Conservation (phyloP, 345 rosid species). For the Lepidium didymum region DNA sequence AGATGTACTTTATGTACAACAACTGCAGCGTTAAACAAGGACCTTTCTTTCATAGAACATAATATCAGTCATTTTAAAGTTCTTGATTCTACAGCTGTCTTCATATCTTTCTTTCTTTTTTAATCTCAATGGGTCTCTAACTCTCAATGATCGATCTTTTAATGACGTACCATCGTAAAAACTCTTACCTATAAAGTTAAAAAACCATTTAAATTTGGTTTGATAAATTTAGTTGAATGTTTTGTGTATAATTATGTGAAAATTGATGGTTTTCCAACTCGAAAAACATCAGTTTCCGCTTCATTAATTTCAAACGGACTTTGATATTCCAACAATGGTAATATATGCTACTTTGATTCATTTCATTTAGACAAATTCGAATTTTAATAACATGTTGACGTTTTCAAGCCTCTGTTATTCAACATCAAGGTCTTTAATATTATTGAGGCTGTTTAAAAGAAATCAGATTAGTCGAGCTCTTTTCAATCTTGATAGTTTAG, state of each 20-base stretch:
- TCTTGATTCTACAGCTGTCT: constrained; percentile 20
- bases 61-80: constrained; percentile 23
- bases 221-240: background rate
- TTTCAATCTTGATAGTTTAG: no score
- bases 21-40: background rate
- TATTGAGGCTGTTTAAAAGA: no score
- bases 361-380: background rate
- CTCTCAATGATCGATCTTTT: background rate
- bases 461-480: no score
- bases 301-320: background rate
- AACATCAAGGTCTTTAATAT: no score
- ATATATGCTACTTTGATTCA: background rate
- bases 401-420: no score
- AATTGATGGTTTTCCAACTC: background rate
- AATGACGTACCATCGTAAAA: background rate
- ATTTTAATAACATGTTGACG: no score
- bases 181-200: background rate
- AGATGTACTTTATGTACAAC: constrained; percentile 27
- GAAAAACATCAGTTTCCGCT: no score
- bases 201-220: background rate
- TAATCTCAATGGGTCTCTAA: background rate
- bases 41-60: constrained; percentile 16
- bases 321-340: no score
- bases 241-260: background rate
- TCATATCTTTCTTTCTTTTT: background rate